Base-by-base conservation (phyloP, 768 basidiomycete genomes). In the Lactarius indigo region DNA sequence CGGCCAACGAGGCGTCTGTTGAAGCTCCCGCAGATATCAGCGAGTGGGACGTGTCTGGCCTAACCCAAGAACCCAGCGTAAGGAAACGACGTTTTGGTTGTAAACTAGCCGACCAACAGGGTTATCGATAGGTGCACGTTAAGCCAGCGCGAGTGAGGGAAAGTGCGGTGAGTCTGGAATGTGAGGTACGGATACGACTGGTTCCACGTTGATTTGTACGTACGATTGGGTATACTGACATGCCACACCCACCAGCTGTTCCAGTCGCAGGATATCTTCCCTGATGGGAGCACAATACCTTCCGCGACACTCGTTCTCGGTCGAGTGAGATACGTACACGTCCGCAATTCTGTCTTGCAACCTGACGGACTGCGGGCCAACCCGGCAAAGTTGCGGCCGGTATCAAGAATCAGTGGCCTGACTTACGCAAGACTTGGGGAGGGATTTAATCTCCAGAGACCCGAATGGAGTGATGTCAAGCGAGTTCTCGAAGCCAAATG, bases 1-100 rank as follows among this genome's bases (percentile, higher is more conserved):
- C 83, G 3, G 85, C 84, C 9, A 87, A 88, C 72, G 75, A 76
- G 58, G 78, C 81, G n/a, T 79, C 84, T 9, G 79, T 85, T 28
- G 85, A 88, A 64, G 80, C 84, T 18, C 85, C 85, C 52, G 78
- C 78, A 5, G 74, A 81, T 54, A 77, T 80, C 33, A 79, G 84
- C 71, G 85, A 87, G 75, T 89, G 87, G 87, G 75, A 79, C 54
- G 74, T 87, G 61, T 85, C 85, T 68, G 88, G 88, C 31, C 75
- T 88, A 63, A 85, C 82, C 5, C 79, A 75, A 74, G 81, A 79
- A 70, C 74, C 77, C 26, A 86, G 86, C 65, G 85, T 87, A 72
- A 74, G 84, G 59, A 23, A 41, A 28, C n/a, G 28, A 15, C 9
- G 15, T n/a, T 39, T 55, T 28, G 59, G 31, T 41, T 63, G 66